These are phyloP conservation scores for Haplosporangium gracile DNA, from an alignment of 192 early-diverging fungal species.

Conservation along the genomic window DNA sequence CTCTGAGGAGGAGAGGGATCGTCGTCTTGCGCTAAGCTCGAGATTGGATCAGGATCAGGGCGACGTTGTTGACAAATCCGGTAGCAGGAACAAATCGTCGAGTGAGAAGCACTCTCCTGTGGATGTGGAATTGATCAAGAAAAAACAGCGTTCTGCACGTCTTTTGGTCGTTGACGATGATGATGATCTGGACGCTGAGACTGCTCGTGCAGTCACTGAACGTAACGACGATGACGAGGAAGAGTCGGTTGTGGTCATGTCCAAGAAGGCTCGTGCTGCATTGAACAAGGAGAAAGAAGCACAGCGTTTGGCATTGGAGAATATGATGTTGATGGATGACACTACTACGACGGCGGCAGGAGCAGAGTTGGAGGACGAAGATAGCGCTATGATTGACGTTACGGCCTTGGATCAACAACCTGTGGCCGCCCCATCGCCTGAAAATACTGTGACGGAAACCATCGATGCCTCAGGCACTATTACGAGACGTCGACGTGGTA, in stretches of 20 bases:
- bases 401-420: slow-evolving; percentile 16
- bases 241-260: slow-evolving; percentile 14
- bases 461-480: not conserved
- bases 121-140: slow-evolving; percentile 34
- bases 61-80: not conserved
- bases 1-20: slow-evolving; percentile 52
- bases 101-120: not conserved
- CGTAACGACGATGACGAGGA: slow-evolving; percentile 13
- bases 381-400: slow-evolving; percentile 42
- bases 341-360: not conserved
- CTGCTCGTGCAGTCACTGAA: not conserved
- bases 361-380: slow-evolving; percentile 30
- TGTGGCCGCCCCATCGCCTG: not conserved
- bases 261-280: slow-evolving; percentile 31
- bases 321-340: slow-evolving; percentile 47
- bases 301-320: slow-evolving; percentile 38
- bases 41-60: slow-evolving; percentile 42
- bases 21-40: slow-evolving; percentile 39
- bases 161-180: slow-evolving; percentile 44
- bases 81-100: not conserved
- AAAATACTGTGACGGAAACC: not conserved
- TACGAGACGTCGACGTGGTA: slow-evolving; percentile 24
- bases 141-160: slow-evolving; percentile 33
- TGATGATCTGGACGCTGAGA: slow-evolving; percentile 32
- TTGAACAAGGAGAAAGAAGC: slow-evolving; percentile 41